Conservation (phyloP, 345 rosid genomes). For the Cardamine occulta region DNA sequence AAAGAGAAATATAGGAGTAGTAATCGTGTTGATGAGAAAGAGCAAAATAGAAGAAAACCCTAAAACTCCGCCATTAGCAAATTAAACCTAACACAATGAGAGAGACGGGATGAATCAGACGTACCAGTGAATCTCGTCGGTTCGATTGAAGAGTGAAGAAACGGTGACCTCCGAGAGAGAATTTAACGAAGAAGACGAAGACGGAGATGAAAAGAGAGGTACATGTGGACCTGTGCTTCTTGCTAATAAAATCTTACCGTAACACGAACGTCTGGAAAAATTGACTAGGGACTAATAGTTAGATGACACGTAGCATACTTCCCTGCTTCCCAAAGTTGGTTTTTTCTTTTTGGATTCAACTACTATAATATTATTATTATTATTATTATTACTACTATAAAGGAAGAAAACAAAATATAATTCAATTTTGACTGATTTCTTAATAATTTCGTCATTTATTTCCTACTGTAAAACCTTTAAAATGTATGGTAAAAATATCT, state of each 20-base stretch:
- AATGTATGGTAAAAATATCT: neutral
- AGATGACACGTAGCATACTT: conserved; percentile 43
- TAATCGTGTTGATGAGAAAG: conserved; percentile 15
- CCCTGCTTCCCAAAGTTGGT: conserved; percentile 47
- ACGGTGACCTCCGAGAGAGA: conserved; percentile 47
- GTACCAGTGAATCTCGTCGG: conserved; percentile 48
- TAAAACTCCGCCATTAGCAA: conserved; percentile 16
- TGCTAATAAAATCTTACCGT: conserved; percentile 56
- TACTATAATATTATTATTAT: neutral
- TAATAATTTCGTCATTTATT: neutral
- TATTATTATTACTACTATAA: neutral
- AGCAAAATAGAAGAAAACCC: neutral
- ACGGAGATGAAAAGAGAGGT: conserved; percentile 33
- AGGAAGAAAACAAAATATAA: neutral
- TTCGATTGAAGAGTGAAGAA: conserved; percentile 54
- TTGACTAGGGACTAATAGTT: neutral
- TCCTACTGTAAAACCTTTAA: neutral
- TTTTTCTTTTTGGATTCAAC: conserved; percentile 45
- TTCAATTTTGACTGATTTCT: neutral
- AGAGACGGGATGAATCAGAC: conserved; percentile 18
- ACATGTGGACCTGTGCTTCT: conserved; percentile 42
- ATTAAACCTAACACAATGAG: conserved; percentile 14
- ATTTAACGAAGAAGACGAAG: conserved; percentile 23
- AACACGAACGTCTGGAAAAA: conserved; percentile 51
- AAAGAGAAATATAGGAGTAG: neutral